These are phyloP conservation scores for Anacardium occidentale DNA, from an alignment of 345 rosid species.

Conservation along the genomic window DNA sequence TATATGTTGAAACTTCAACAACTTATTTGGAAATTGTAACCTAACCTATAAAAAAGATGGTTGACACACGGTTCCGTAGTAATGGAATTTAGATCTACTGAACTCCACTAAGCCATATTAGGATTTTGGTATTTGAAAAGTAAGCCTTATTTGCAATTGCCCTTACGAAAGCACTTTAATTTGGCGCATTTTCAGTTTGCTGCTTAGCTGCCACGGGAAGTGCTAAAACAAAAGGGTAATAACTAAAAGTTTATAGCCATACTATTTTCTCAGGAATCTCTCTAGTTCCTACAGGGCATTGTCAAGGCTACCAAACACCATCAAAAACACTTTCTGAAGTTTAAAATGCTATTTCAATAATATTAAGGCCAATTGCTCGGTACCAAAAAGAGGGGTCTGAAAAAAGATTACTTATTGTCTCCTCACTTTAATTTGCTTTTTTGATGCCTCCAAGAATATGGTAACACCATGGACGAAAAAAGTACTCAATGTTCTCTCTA, in stretches of 20 bases:
- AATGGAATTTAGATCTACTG: neutral
- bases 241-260: neutral
- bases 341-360: too few species aligned
- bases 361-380: neutral
- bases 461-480: constrained; percentile 10
- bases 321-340: neutral
- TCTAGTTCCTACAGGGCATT: too few species aligned
- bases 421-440: constrained; percentile 8
- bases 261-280: too few species aligned
- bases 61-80: too few species aligned
- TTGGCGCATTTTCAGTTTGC: neutral
- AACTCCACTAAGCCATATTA: neutral
- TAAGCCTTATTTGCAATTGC: neutral
- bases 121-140: neutral
- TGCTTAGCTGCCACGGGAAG: neutral
- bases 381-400: neutral
- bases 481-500: neutral
- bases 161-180: neutral
- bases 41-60: neutral
- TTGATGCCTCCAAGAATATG: constrained; percentile 31
- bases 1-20: too few species aligned
- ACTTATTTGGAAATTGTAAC: too few species aligned
- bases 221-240: neutral
- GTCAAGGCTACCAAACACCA: too few species aligned
- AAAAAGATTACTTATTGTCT: neutral